Percentiles rank a stretch among this genome's conserved stretches.
Evolutionary conservation across 306 rosid species (phyloP).

Genomic region (Quercus agrifolia): DNA sequence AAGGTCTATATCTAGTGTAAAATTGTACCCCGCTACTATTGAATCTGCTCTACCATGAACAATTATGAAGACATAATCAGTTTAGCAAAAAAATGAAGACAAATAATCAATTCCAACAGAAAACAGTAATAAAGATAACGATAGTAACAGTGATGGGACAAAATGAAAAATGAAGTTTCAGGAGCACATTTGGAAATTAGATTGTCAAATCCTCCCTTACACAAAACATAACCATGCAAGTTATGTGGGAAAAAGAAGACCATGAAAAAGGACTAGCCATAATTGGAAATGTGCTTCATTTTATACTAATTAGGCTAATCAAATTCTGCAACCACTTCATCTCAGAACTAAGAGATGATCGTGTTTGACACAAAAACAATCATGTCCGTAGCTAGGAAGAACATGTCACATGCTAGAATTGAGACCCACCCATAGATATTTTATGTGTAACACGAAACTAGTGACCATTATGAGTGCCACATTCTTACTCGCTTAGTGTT

Average conservation of each 20-base stretch:
- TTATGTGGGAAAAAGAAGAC: too few relatives aligned
- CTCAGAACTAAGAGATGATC: not conserved
- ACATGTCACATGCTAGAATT: not conserved
- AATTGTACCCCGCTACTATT: too few relatives aligned
- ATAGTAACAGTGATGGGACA: not conserved
- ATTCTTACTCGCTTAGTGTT: too few relatives aligned
- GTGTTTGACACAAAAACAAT: not conserved
- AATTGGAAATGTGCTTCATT: not conserved
- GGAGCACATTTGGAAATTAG: not conserved
- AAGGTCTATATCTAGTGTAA: too few relatives aligned
- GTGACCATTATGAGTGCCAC: too few relatives aligned
- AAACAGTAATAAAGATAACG: slow-evolving; percentile 1
- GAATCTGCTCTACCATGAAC: slow-evolving; percentile 53
- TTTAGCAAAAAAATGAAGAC: not conserved
- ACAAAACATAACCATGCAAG: not conserved
- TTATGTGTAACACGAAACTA: not conserved
- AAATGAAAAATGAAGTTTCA: not conserved
- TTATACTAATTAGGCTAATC: not conserved
- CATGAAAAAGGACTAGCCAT: not conserved
- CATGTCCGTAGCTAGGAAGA: not conserved
- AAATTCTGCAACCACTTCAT: not conserved
- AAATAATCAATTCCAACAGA: slow-evolving; percentile 6
- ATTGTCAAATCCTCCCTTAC: not conserved
- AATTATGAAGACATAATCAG: slow-evolving; percentile 3
- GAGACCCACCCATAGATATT: not conserved